phyloP scores from a whole-genome alignment of 148 eudicot genomes.

The Chenopodium berlandieri region DNA sequence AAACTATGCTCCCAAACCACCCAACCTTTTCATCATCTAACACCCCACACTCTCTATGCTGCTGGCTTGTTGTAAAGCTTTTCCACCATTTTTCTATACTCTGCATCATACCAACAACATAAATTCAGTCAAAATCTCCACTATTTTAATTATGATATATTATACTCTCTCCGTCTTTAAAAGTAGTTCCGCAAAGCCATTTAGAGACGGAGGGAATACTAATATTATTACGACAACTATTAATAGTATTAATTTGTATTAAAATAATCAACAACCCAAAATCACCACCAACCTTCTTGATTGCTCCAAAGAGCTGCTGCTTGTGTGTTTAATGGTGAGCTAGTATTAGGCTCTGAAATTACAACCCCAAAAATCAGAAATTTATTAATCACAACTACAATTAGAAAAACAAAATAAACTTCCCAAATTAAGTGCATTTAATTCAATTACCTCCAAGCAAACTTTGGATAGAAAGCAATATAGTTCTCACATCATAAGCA shows the following conservation, averaged over 20 bases:
- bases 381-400: not conserved
- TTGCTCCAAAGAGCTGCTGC: constrained; percentile 92
- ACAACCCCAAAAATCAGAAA: not conserved
- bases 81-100: constrained; percentile 89
- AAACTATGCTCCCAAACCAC: constrained; percentile 19
- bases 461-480: constrained; percentile 85
- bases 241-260: not conserved
- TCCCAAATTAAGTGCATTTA: not conserved
- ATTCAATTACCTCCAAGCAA: constrained; percentile 74
- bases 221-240: not conserved
- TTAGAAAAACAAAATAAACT: not conserved
- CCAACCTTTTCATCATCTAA: constrained; percentile 7
- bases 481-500: constrained; percentile 92
- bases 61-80: constrained; percentile 71
- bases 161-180: too few relatives aligned
- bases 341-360: constrained; percentile 52
- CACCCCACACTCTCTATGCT: constrained; percentile 9
- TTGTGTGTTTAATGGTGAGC: constrained; percentile 90
- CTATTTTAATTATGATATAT: not conserved
- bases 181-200: too few relatives aligned
- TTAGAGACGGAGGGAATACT: too few relatives aligned
- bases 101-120: constrained; percentile 41
- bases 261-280: not conserved
- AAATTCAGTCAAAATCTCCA: not conserved
- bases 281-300: constrained; percentile 57